A percentile compares a stretch with the other conserved stretches of the same genome.
These are phyloP conservation scores for Theobroma cacao DNA, from an alignment of 345 rosid species.

Conservation along the genomic window DNA sequence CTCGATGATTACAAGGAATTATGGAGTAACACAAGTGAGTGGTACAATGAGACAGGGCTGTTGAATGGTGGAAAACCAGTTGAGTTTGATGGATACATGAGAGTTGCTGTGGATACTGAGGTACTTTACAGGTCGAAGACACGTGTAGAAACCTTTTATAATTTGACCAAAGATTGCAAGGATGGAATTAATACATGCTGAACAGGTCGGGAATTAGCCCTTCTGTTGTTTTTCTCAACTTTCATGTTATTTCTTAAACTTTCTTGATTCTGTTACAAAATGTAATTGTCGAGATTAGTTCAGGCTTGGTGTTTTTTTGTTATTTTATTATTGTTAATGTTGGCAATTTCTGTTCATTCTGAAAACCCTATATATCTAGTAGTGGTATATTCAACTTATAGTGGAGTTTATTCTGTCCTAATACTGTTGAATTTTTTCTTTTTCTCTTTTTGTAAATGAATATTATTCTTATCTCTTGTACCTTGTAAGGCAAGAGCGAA, in stretches of 20 bases:
- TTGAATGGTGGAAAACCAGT: conserved; percentile 68
- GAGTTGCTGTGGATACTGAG: conserved; percentile 96
- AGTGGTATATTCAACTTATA: conserved; percentile 14
- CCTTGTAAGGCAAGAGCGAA: too few species aligned
- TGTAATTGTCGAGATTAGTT: conserved; percentile 16
- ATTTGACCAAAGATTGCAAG: conserved; percentile 85
- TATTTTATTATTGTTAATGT: conserved; percentile 16
- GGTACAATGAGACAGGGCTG: conserved; percentile 77
- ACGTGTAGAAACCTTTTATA: conserved; percentile 81
- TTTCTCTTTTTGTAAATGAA: background rate
- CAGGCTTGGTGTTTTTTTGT: conserved; percentile 20
- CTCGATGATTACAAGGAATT: conserved; percentile 76
- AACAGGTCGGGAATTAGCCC: conserved; percentile 29
- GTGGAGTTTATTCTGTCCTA: background rate
- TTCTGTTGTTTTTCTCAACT: conserved; percentile 15
- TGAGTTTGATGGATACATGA: conserved; percentile 93
- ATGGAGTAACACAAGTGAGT: conserved; percentile 80
- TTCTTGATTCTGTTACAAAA: conserved; percentile 17
- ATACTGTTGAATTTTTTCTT: background rate
- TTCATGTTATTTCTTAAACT: conserved; percentile 1
- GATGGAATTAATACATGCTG: conserved; percentile 88
- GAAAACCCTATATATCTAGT: conserved; percentile 17
- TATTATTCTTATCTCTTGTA: too few species aligned
- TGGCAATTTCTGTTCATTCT: conserved; percentile 17
- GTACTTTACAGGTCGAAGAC: conserved; percentile 74